Evolutionary conservation across 139 green algal species (phyloP).

Genomic region (Coelastrella sp.): DNA sequence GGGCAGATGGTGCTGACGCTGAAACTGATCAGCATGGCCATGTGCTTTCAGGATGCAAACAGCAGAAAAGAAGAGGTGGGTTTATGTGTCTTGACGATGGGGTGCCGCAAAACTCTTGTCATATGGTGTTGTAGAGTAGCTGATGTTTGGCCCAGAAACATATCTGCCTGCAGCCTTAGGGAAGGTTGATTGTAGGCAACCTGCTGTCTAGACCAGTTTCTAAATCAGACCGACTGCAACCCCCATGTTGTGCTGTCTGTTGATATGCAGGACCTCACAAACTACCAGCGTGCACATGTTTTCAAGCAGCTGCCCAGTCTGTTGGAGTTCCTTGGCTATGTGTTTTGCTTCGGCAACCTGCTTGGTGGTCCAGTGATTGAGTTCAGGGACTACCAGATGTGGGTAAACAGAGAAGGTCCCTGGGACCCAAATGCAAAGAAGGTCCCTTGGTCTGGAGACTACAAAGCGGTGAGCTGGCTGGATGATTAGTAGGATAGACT

Average conservation of each 20-base stretch:
- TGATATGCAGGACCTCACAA: slow-evolving; percentile 43
- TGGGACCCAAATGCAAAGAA: slow-evolving; percentile 41
- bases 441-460: slow-evolving; percentile 33
- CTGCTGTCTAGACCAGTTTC: no score
- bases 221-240: no score
- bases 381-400: slow-evolving; percentile 76
- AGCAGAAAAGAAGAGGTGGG: slow-evolving; percentile 57
- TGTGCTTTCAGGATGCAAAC: slow-evolving; percentile 63
- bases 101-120: no score
- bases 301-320: slow-evolving; percentile 47
- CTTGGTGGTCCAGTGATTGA: slow-evolving; percentile 87
- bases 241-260: background rate
- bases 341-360: slow-evolving; percentile 86
- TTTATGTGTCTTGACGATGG: background rate
- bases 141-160: no score
- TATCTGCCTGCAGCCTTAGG: no score
- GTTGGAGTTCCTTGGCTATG: slow-evolving; percentile 81
- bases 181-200: no score
- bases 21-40: slow-evolving; percentile 84
- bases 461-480: slow-evolving; percentile 4
- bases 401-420: slow-evolving; percentile 15
- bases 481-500: no score
- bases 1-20: slow-evolving; percentile 89
- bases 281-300: slow-evolving; percentile 52
- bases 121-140: no score